phyloP scores from a whole-genome alignment of 225 moss, liverwort and hornwort species.

The Bryum argenteum region DNA sequence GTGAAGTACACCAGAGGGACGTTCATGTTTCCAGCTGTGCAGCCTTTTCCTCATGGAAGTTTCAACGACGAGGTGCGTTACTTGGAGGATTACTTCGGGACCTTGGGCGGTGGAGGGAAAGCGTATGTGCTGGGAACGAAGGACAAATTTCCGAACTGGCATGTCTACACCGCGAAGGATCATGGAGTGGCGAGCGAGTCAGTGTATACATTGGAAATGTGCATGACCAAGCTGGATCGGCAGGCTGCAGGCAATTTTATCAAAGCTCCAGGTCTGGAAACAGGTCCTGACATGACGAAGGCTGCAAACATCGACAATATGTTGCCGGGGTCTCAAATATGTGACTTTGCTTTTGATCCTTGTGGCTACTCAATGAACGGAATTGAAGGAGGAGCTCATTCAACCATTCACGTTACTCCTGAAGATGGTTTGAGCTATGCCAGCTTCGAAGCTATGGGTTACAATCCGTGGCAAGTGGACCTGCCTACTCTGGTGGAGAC shows the following conservation, averaged over 20 bases:
- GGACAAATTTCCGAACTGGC: conserved; percentile 77
- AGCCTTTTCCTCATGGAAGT: conserved; percentile 81
- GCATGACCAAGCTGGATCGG: conserved; percentile 32
- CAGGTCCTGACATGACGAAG: conserved; percentile 68
- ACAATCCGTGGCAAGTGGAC: conserved; percentile 51
- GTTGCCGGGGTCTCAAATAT: conserved; percentile 60
- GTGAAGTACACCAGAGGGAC: conserved; percentile 88
- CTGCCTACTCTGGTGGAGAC: conserved; percentile 52
- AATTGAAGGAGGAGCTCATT: conserved; percentile 68
- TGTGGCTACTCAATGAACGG: conserved; percentile 95
- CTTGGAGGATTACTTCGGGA: conserved; percentile 76
- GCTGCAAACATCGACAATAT: conserved; percentile 55
- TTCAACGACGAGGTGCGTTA: conserved; percentile 83
- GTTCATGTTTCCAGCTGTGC: conserved; percentile 86
- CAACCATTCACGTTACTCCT: conserved; percentile 88
- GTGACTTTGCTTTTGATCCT: conserved; percentile 82
- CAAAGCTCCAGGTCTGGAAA: conserved; percentile 50
- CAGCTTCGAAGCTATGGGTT: conserved; percentile 93
- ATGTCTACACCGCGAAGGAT: conserved; percentile 68
- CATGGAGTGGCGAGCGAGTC: conserved; percentile 32
- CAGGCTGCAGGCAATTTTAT: conserved; percentile 60
- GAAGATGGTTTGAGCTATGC: conserved; percentile 81
- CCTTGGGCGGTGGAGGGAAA: conserved; percentile 69
- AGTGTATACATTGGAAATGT: conserved; percentile 59
- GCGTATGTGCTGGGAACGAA: conserved; percentile 81